A percentile compares a stretch with the other conserved stretches of the same genome.
These are phyloP conservation scores for Fusarium begoniae DNA, from an alignment of 2,329 filamentous ascomycete genomes.

Conservation along the genomic window DNA sequence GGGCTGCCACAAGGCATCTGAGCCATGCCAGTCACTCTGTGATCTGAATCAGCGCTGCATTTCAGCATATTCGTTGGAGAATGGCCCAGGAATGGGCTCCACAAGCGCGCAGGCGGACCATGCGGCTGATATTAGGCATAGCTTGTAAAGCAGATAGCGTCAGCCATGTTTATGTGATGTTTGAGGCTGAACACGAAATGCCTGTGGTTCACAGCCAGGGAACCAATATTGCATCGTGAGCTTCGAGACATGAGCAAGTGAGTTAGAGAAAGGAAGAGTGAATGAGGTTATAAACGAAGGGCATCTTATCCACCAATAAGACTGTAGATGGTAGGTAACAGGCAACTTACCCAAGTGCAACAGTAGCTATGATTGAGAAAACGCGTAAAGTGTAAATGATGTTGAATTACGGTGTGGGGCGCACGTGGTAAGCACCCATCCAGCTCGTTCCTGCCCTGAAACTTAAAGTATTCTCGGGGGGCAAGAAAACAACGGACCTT, in stretches of 20 bases:
- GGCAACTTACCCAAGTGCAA: background rate
- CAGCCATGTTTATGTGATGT: background rate
- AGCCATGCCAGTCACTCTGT: slow-evolving; percentile 15
- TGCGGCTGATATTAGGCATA: slow-evolving; percentile 26
- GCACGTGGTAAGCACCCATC: slow-evolving; percentile 22
- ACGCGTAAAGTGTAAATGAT: slow-evolving; percentile 13
- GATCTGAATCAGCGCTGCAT: slow-evolving; percentile 16
- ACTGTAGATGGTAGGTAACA: background rate
- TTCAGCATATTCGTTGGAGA: slow-evolving; percentile 7
- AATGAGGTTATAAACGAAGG: background rate
- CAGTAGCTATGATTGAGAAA: background rate
- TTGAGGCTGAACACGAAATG: background rate
- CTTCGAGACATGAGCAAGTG: background rate
- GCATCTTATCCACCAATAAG: background rate
- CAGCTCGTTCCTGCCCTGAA: slow-evolving; percentile 18
- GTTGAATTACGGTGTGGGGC: slow-evolving; percentile 15
- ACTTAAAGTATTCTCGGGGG: background rate
- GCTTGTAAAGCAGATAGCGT: background rate
- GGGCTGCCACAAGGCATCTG: slow-evolving; percentile 29
- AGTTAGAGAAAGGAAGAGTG: slow-evolving; percentile 8
- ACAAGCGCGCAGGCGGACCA: slow-evolving; percentile 9
- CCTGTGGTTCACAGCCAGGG: too few relatives aligned
- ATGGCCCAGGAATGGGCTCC: slow-evolving; percentile 30
- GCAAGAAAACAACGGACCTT: too few relatives aligned
- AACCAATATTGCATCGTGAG: background rate